A percentile compares a stretch with the other conserved stretches of the same genome.
phyloP scores from a whole-genome alignment of 108 stramenopile species.

The Discostella stelligeroides region DNA sequence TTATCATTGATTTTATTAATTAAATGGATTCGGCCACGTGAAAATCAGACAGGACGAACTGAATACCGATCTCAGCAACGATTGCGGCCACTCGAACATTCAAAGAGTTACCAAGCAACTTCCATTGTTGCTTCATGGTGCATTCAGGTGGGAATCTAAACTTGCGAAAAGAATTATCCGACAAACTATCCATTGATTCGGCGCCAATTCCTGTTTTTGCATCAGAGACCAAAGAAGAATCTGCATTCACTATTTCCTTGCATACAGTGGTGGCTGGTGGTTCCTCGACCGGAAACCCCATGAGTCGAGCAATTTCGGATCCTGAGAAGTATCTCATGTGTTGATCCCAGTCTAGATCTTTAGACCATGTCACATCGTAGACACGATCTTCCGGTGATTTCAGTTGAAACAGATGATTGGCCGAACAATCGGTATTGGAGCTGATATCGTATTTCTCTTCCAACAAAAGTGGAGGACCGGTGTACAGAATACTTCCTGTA shows the following conservation, averaged over 20 bases:
- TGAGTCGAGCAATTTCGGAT: conserved; percentile 73
- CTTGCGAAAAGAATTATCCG: conserved; percentile 9
- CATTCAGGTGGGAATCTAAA: conserved; percentile 66
- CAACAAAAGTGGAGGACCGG: conserved; percentile 11
- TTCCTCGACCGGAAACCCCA: conserved; percentile 65
- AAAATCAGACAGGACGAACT: conserved; percentile 17
- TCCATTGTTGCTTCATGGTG: conserved; percentile 81
- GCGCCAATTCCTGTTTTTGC: not conserved
- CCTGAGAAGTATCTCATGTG: conserved; percentile 83
- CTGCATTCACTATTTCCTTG: not conserved
- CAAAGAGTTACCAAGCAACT: conserved; percentile 81
- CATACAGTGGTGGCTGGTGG: not conserved
- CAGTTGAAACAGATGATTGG: conserved; percentile 42
- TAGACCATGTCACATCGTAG: conserved; percentile 60
- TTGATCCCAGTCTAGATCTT: conserved; percentile 50
- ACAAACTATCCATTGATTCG: not conserved
- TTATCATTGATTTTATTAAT: too few species aligned
- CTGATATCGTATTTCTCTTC: not conserved
- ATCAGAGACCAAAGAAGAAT: too few species aligned
- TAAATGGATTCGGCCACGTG: not conserved
- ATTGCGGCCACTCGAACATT: conserved; percentile 74
- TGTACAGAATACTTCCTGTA: conserved; percentile 85
- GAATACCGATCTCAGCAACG: conserved; percentile 62
- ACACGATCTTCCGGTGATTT: conserved; percentile 56
- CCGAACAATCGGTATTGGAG: not conserved